Conservation (phyloP, 2,329 filamentous ascomycete species). For the Paracoccidioides lutzii region DNA sequence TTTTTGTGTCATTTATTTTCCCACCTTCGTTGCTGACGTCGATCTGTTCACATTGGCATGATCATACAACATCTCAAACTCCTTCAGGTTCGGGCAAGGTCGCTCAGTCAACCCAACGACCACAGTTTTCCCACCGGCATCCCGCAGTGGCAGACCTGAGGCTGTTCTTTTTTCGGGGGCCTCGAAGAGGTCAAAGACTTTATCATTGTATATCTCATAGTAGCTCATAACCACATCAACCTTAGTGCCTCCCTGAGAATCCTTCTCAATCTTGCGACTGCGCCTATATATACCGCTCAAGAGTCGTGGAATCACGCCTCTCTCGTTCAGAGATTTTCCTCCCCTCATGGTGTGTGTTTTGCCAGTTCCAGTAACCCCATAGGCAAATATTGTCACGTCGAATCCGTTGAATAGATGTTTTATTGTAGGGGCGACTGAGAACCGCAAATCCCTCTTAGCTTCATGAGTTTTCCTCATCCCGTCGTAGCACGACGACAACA, state of each 20-base stretch:
- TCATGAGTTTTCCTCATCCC: background rate
- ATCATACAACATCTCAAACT: slow-evolving; percentile 82
- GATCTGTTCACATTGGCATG: slow-evolving; percentile 84
- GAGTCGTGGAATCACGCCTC: slow-evolving; percentile 75
- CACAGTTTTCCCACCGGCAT: slow-evolving; percentile 75
- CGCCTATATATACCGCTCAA: slow-evolving; percentile 76
- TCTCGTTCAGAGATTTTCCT: slow-evolving; percentile 69
- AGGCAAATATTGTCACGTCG: slow-evolving; percentile 82
- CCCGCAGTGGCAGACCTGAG: slow-evolving; percentile 66
- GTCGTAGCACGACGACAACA: background rate
- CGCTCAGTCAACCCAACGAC: slow-evolving; percentile 78
- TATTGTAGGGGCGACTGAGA: slow-evolving; percentile 67
- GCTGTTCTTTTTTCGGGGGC: slow-evolving; percentile 73
- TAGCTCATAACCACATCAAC: slow-evolving; percentile 73
- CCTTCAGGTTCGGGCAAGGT: slow-evolving; percentile 69
- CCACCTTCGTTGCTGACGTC: slow-evolving; percentile 70
- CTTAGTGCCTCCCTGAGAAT: slow-evolving; percentile 54
- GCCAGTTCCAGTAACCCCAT: slow-evolving; percentile 83
- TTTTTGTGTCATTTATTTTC: background rate
- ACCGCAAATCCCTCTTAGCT: background rate
- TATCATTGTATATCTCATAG: slow-evolving; percentile 96
- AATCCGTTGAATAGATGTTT: slow-evolving; percentile 79
- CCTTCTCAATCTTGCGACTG: slow-evolving; percentile 73
- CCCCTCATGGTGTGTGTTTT: slow-evolving; percentile 96
- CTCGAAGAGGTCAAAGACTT: slow-evolving; percentile 83